These are phyloP conservation scores for Styphnolobium japonicum DNA, from an alignment of 306 rosid genomes.

Conservation along the genomic window DNA sequence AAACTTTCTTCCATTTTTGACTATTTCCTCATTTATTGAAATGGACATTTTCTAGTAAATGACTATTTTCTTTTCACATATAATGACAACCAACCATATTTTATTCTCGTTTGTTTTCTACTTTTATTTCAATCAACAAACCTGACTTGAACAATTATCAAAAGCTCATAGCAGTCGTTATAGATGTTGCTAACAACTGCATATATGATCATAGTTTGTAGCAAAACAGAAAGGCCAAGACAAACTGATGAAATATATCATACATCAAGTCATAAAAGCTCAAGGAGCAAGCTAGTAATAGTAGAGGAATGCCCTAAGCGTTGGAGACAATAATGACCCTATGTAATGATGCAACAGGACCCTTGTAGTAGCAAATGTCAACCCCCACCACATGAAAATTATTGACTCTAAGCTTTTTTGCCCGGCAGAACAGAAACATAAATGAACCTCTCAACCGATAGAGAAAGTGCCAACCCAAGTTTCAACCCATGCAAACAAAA, in stretches of 20 bases:
- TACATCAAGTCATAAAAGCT: neutral
- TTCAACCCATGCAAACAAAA: constrained; percentile 1
- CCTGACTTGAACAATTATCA: neutral
- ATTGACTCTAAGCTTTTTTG: constrained; percentile 16
- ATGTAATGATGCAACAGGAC: neutral
- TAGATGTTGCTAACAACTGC: neutral
- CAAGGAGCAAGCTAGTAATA: neutral
- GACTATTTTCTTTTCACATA: no score
- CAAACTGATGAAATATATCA: neutral
- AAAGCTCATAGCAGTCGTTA: neutral
- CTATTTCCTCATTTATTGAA: no score
- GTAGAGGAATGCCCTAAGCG: neutral
- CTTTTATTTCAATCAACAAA: neutral
- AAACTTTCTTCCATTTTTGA: no score
- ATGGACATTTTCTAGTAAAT: no score
- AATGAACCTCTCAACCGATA: neutral
- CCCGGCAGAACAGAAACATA: constrained; percentile 25
- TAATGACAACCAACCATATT: neutral
- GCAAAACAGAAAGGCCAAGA: neutral
- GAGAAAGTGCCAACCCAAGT: neutral
- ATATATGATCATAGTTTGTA: neutral
- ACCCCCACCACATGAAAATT: constrained; percentile 19
- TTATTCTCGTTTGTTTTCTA: neutral
- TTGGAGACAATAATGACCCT: neutral
- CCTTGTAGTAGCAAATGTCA: constrained; percentile 10